Conservation (phyloP, 805 yeast genomes). For the Candida patagonica region DNA sequence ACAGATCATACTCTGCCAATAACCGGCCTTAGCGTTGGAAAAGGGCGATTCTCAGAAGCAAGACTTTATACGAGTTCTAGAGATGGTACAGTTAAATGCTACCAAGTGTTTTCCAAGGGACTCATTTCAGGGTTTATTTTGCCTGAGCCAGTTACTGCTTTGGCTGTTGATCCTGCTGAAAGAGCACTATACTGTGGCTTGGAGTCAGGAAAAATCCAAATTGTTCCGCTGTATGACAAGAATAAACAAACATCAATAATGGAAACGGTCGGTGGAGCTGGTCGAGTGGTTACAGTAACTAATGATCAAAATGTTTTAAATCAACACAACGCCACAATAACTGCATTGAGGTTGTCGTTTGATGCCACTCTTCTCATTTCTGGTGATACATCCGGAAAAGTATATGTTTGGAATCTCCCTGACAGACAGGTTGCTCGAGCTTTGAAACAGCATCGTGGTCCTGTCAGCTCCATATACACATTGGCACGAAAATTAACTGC, state of each 20-base stretch:
- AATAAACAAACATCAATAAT: constrained; percentile 30
- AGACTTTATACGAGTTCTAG: constrained; percentile 59
- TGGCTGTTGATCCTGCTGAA: constrained; percentile 71
- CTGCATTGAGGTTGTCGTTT: constrained; percentile 49
- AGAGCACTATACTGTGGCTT: constrained; percentile 67
- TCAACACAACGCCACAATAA: constrained; percentile 32
- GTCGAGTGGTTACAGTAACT: constrained; percentile 36
- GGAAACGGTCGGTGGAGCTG: constrained; percentile 55
- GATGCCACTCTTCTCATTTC: constrained; percentile 68
- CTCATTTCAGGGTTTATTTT: constrained; percentile 67
- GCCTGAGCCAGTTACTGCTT: constrained; percentile 43
- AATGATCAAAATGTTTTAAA: constrained; percentile 19
- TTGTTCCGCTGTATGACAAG: constrained; percentile 41
- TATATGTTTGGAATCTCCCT: constrained; percentile 54
- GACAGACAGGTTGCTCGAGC: constrained; percentile 27
- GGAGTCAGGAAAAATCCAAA: constrained; percentile 49
- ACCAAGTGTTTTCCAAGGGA: constrained; percentile 40
- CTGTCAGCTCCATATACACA: constrained; percentile 14
- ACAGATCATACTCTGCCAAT: constrained; percentile 39
- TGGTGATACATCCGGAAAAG: constrained; percentile 67
- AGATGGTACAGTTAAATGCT: constrained; percentile 69
- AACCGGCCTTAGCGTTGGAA: constrained; percentile 38
- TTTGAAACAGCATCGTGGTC: constrained; percentile 20
- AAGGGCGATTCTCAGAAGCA: constrained; percentile 50
- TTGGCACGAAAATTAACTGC: constrained; percentile 7